Evolutionary conservation across 2,329 filamentous ascomycete genomes (phyloP), one percentile per base, ranked within the genome.

Genomic region (Aspergillus tanneri): DNA sequence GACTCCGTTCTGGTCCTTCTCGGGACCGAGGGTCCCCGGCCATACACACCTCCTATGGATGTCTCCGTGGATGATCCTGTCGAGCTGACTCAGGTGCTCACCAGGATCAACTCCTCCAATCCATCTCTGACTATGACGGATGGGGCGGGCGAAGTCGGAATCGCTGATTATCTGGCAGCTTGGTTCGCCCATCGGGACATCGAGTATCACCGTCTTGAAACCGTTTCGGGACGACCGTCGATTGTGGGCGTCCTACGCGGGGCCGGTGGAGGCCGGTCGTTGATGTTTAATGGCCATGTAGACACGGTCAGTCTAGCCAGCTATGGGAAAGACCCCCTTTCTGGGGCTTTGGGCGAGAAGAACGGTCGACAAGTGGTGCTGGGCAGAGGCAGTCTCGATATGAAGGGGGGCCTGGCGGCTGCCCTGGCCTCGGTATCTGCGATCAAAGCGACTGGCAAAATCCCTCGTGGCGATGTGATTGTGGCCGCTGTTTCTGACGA

Each of bases 1-100:
- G 67, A 81, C n/a, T 78, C 82, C 0, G 73, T 83, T 0, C 75
- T 89, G 0, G 76, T 90, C 1, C 63, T 90, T 1, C 77, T 88
- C 34, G 84, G 80, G 52, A 90, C 86, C 0, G 85, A 88, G 62
- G 84, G 84, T 0, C 57, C 60, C 7, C 74, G 85, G 28, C 71
- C 77, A 2, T 86, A 87, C 53, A 41, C 56, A 0, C 49, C 64
- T 8, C 79, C 79, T 0, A 48, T 52, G 4, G 64, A 71, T 23
- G 72, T 78, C 0, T 69, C 69, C 1, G 50, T 55, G 3, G 71
- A 77, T 4, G 73, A 78, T 30, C 56, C 71, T 0, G 66, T 76
- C 3, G 43, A 50, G 0, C 56, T 81, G 23, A 75, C 77, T 0
- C 73, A 76, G 47, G 62, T 60, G 0, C 64, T 81, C 9, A 73